Base-by-base conservation (phyloP, 1,284 basidiomycete genomes). In the Cryptococcus floricola region DNA sequence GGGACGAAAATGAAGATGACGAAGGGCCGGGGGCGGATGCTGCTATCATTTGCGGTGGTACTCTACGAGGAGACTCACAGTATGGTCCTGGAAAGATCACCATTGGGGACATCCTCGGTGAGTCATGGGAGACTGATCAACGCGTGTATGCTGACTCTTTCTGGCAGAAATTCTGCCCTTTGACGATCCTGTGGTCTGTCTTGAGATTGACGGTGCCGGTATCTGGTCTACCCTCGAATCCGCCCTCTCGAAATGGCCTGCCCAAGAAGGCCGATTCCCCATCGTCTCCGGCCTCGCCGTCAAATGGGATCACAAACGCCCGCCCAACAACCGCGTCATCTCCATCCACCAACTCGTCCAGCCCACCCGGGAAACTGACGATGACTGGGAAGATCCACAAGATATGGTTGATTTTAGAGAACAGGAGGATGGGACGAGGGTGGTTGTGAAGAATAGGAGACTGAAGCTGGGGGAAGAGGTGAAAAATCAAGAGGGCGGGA, bases 191-290 rank as follows among this genome's bases (percentile, higher is more conserved):
- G 80, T 87, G 12, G 83, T 96, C 2, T 89, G 91, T 7, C 70
- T 92, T 31, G 88, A 77, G 59, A 74, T 95, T 14, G 88, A 90
- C 62, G 92, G 92, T 0, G 80, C 83, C 65, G 81, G 85, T 0
- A 83, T 95, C 39, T 93, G 90, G 89, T 85, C 85, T 53, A 85
- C 87, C 0, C 67, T 95, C 18, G 92, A 96, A 70, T 81, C 82
- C 31, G 84, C 85, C 1, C 78, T 96, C 13, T 81, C 79, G 52
- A 87, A 84, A 53, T 95, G 89, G 83, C 92, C 92, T 4, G 87
- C 89, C 18, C 91, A 94, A 76, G 92, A 95, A 81, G 92, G 91
- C 13, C 88, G 92, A 4, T 96, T 96, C 73, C 92, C 92, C 0
- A 82, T 92, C 23, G 80, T 95, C 31, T 87, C 90, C 14, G 92